These are phyloP conservation scores for Blastocladiella britannica DNA, from an alignment of 192 early-diverging fungal species.

Conservation along the genomic window DNA sequence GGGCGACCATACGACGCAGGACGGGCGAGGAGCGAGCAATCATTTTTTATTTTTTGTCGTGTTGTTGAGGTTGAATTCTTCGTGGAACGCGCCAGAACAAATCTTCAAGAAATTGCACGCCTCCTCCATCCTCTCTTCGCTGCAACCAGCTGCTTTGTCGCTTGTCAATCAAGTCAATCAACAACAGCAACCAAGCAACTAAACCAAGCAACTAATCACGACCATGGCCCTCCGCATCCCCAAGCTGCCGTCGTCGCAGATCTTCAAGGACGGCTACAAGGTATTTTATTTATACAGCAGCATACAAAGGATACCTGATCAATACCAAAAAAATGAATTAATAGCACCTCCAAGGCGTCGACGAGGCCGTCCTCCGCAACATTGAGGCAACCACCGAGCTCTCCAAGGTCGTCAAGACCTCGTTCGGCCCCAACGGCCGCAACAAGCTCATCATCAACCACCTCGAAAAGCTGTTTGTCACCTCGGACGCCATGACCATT, in stretches of 20 bases:
- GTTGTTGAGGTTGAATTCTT: no score
- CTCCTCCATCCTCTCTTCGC: no score
- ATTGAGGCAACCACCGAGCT: slow-evolving; percentile 88
- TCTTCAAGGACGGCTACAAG: slow-evolving; percentile 92
- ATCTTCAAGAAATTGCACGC: no score
- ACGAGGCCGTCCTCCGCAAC: slow-evolving; percentile 87
- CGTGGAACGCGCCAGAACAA: no score
- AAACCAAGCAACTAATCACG: slow-evolving; percentile 1
- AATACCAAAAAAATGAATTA: slow-evolving; percentile 1
- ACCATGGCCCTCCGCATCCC: slow-evolving; percentile 78
- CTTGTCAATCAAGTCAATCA: no score
- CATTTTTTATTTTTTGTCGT: no score
- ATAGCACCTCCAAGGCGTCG: slow-evolving; percentile 80
- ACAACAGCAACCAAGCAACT: no score
- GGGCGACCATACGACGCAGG: no score
- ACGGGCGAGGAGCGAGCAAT: no score
- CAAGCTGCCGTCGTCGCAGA: slow-evolving; percentile 54
- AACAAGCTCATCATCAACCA: slow-evolving; percentile 99
- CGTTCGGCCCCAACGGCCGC: slow-evolving; percentile 87
- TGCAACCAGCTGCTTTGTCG: no score
- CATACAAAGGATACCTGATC: slow-evolving; percentile 1
- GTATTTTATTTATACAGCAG: slow-evolving; percentile 11
- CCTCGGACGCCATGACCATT: slow-evolving; percentile 96
- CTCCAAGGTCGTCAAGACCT: slow-evolving; percentile 79
- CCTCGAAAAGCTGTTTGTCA: slow-evolving; percentile 93